These are phyloP conservation scores for Phragmites australis DNA, from an alignment of 176 grass and related monocot genomes.

Conservation along the genomic window DNA sequence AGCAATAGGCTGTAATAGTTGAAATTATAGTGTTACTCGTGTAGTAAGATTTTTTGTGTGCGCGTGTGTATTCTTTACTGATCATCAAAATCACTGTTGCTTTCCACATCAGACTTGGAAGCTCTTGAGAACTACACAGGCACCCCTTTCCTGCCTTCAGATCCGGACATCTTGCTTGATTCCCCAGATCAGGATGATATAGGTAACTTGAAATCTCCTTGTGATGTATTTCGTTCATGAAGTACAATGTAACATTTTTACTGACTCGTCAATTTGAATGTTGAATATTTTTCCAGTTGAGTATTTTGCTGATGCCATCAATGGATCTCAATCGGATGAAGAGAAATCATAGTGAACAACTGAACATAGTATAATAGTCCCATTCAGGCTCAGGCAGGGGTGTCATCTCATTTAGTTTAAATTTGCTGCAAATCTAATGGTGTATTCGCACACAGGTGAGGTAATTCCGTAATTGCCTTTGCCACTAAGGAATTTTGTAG, in stretches of 20 bases:
- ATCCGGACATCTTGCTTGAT: constrained; percentile 88
- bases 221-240: not conserved
- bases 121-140: constrained; percentile 83
- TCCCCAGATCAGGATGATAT: constrained; percentile 90
- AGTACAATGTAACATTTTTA: not conserved
- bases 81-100: not conserved
- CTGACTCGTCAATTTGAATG: not conserved
- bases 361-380: not conserved
- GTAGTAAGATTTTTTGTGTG: not conserved
- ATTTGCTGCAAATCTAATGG: constrained; percentile 27
- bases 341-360: constrained; percentile 60
- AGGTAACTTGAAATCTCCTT: constrained; percentile 50
- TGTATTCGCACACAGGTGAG: not conserved
- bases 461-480: constrained; percentile 33
- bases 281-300: constrained; percentile 53
- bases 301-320: constrained; percentile 85
- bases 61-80: not conserved
- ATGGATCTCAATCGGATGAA: constrained; percentile 79
- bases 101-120: constrained; percentile 66
- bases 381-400: constrained; percentile 17
- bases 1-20: not conserved
- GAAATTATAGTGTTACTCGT: not conserved
- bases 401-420: constrained; percentile 31
- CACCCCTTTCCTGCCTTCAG: constrained; percentile 84
- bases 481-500: constrained; percentile 64